Evolutionary conservation across 306 rosid genomes (phyloP), one percentile per base, ranked within the genome.

Genomic region (Oxytropis ochrocephala): DNA sequence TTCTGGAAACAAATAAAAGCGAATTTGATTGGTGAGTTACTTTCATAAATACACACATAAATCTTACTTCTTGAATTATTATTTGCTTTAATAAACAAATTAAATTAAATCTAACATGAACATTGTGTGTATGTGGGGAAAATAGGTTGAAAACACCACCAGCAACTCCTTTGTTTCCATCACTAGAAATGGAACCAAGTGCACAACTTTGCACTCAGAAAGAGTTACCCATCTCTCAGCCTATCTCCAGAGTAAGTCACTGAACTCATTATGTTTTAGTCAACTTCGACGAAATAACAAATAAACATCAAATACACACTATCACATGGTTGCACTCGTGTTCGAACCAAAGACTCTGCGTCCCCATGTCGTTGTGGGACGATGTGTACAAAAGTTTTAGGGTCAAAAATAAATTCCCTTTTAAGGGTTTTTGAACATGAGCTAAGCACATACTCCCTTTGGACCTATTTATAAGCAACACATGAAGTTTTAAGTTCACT

Each of bases 121-220:
- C 5, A 30, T 0, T 62, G 7, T 5, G 27, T 63, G 47, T 64
- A 55, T 11, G 3, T 50, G 29, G 3, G 1, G 3, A 24, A 30
- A 18, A 21, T n/a, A 92, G 98, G 98, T 78, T 92, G 19, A 92
- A 86, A 84, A 92, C 98, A 38, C 98, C 98, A 7, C 98, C 98
- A 0, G 88, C 95, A 78, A 92, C 96, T 77, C 98, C 96, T 21
- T 76, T 92, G 5, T 92, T 92, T 69, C 91, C 95, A 51, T 92
- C 96, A 29, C 82, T 92, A 11, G 98, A 92, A 81, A 92, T 89
- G 96, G 96, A 92, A 64, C 82, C 92, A 27, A 71, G 30, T 8
- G 80, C 78, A 39, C 77, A 85, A 35, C 82, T 81, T 7, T 77
- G 75, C 8, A 11, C 64, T 51, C 94, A 85, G 47, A 79, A 72